phyloP scores from a whole-genome alignment of 2,329 filamentous ascomycete genomes.

The Colletotrichum sp. region DNA sequence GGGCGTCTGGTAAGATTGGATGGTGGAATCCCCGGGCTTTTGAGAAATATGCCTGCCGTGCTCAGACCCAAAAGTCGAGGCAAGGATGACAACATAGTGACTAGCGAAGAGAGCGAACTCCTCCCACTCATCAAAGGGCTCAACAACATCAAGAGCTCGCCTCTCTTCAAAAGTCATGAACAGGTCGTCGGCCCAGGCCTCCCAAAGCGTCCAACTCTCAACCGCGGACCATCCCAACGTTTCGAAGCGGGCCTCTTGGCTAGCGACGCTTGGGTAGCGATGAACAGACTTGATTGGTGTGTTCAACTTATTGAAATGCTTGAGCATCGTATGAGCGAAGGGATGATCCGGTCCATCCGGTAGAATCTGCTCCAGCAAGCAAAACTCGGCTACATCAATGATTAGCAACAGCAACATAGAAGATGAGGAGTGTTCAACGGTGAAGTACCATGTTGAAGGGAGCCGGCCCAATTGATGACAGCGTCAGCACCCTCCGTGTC shows the following conservation, averaged over 20 bases:
- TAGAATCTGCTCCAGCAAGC: constrained; percentile 83
- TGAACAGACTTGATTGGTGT: constrained; percentile 78
- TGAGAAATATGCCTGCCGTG: not conserved
- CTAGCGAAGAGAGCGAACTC: constrained; percentile 85
- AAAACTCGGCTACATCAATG: constrained; percentile 70
- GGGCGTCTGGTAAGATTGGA: constrained; percentile 1
- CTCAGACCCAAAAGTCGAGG: constrained; percentile 42
- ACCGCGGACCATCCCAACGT: constrained; percentile 70
- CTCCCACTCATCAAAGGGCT: constrained; percentile 96
- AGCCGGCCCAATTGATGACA: constrained; percentile 79
- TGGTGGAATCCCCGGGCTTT: not conserved
- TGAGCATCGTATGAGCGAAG: constrained; percentile 85
- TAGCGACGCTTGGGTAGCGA: constrained; percentile 67
- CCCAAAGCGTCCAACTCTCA: constrained; percentile 75
- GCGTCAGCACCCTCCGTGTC: constrained; percentile 72
- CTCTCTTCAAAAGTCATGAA: constrained; percentile 69
- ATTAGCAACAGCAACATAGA: constrained; percentile 25
- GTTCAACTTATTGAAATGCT: constrained; percentile 80
- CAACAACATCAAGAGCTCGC: constrained; percentile 67
- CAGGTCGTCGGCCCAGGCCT: constrained; percentile 74
- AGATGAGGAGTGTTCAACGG: not conserved
- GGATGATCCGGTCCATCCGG: constrained; percentile 80
- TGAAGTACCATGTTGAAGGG: constrained; percentile 66
- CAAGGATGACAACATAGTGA: constrained; percentile 82
- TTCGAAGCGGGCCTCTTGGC: constrained; percentile 72